Base-by-base conservation (phyloP, 192 early-diverging fungal genomes). In the Dissophora ornata region DNA sequence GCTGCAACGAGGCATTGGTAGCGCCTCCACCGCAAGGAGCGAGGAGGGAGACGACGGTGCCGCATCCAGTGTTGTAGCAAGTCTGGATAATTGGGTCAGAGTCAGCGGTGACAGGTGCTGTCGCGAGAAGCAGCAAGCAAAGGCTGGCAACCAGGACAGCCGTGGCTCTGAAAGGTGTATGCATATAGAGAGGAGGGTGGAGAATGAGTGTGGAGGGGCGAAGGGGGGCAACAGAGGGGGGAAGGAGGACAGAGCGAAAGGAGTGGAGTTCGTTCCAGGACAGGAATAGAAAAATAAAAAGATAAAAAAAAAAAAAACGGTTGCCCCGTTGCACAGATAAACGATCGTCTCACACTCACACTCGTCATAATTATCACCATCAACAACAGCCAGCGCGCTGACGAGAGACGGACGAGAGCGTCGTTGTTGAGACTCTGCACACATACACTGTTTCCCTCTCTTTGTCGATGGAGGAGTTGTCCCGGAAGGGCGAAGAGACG, bases 11-110 rank as follows among this genome's bases (percentile, higher is more conserved):
- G 13, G 45, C 16, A 44, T 77, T 77, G 40, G 73, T 54, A 9
- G 57, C 73, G 0, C 73, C 73, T 19, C 73, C 73, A 25, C 73
- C 73, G 21, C 73, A 77, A 18, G 73, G 73, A 16, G 19, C 64
- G 12, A 77, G 58, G 10, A 61, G 40, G 0, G 41, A 28, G 46
- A 67, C 24, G 51, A 77, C 73, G 5, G 38, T 28, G 25, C 30
- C 33, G 38, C 73, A 77, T 11, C 64, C 73, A 22, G 16, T 51
- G 24, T 18, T 22, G 19, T 38, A 40, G 49, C 73, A 77, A 13
- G 33, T 62, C 11, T 67, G 52, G 3, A 77, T 67, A 42, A 62
- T 24, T 16, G 52, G 57, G 4, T 61, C 64, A 2, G 73, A 29
- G 0, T 8, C 28, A n/a, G 57, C 67, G 40, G 16, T 16, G 33